Base-by-base conservation (phyloP, 2,329 filamentous ascomycete genomes). In the Karstenula rhodostoma region DNA sequence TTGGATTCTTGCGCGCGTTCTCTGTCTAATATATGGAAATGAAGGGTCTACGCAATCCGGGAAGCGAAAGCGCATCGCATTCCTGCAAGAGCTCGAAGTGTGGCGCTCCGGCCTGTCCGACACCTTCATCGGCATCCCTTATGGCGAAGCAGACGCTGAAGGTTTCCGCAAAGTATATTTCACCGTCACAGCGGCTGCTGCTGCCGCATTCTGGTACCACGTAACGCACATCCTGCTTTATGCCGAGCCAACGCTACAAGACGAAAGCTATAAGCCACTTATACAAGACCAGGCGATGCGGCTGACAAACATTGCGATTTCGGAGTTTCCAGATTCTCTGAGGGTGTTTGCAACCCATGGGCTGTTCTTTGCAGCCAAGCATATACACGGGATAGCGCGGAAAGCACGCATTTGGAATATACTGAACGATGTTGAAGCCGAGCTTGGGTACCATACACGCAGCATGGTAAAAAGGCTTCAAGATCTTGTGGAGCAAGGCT, bases 321-420 rank as follows among this genome's bases (percentile, higher is more conserved):
- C 73, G 1, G 73, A 75, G 19, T 74, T 77, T 42, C 73, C 73
- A 4, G 70, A 73, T 19, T 64, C 70, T 4, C 44, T 77, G 23
- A 66, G 71, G 46, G 72, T 75, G 0, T 75, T 75, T 59, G 72
- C 70, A 4, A 69, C 67, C 1, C 73, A 76, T 62, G 71, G 73
- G 7, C 59, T 77, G 2, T 75, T 70, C 43, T 76, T 73, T 29
- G 72, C 74, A n/a, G 74, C 71, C 9, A 77, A 77, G 57, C 73
- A 77, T 29, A 77, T 77, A 19, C 50, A 72, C 13, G 71, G 70
- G 1, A 65, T 76, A 29, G 71, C 68, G 5, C 68, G 67, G 6
- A 77, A 77, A 60, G 73, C 73, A 7, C 63, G 71, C 15, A 67
- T 77, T 17, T 77, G 73, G 73, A 71, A 67, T 23, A 64, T 76